Conservation (phyloP, 805 yeast genomes). For the Cyberlindnera xylosilytica region DNA sequence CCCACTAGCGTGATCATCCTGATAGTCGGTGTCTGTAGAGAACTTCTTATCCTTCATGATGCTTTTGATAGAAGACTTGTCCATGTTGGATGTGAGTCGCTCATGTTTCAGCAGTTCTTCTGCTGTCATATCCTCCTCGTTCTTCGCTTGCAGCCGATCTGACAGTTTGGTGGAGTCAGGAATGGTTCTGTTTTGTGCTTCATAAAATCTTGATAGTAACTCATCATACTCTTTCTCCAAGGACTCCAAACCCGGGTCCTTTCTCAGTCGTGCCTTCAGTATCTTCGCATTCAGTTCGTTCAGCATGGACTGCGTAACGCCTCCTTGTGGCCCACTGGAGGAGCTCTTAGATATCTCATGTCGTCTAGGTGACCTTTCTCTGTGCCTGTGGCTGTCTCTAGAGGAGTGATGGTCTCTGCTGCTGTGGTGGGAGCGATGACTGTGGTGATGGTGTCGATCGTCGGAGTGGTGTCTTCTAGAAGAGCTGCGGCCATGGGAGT, state of each 20-base stretch:
- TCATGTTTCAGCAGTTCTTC: slow-evolving; percentile 36
- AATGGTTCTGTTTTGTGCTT: not conserved
- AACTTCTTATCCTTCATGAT: slow-evolving; percentile 37
- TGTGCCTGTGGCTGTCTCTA: slow-evolving; percentile 1
- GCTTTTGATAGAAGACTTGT: slow-evolving; percentile 29
- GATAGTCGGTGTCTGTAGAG: slow-evolving; percentile 39
- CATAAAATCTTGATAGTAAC: slow-evolving; percentile 15
- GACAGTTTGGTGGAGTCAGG: too few species aligned
- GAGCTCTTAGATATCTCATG: not conserved
- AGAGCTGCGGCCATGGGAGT: not conserved
- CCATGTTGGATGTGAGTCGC: slow-evolving; percentile 19
- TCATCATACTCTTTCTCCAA: slow-evolving; percentile 23
- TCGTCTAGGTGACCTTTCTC: not conserved
- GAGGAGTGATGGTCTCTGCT: not conserved
- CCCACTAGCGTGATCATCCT: slow-evolving; percentile 39
- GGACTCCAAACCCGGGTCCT: slow-evolving; percentile 20
- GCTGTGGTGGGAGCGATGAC: not conserved
- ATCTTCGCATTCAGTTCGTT: slow-evolving; percentile 32
- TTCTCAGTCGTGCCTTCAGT: slow-evolving; percentile 33
- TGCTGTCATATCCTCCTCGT: slow-evolving; percentile 34
- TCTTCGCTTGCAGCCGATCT: too few species aligned
- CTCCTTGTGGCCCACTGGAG: too few species aligned
- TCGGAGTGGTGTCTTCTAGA: not conserved
- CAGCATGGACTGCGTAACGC: slow-evolving; percentile 14
- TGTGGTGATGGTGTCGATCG: not conserved